A percentile compares a stretch with the other conserved stretches of the same genome.
phyloP scores from a whole-genome alignment of 768 basidiomycete species.

The Sistotremastrum niveocremeum region DNA sequence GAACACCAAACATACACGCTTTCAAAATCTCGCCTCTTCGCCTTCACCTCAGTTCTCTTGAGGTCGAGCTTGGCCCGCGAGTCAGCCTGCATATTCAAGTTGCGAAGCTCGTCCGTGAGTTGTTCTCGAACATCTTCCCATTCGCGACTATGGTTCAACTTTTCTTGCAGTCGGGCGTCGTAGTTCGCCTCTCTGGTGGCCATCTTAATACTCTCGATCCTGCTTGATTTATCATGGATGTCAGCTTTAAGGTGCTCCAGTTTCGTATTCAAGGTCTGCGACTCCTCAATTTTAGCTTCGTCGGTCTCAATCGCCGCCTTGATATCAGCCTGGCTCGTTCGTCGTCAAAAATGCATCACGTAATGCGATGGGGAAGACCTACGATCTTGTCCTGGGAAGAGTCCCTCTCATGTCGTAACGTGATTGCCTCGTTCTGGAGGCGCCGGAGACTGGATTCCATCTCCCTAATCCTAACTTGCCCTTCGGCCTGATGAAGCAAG shows the following conservation, averaged over 20 bases:
- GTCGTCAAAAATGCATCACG: neutral
- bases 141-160: constrained; percentile 34
- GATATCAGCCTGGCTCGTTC: constrained; percentile 1
- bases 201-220: constrained; percentile 43
- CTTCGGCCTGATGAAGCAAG: too few relatives aligned
- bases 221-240: constrained; percentile 53
- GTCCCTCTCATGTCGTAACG: too few relatives aligned
- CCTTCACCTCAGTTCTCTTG: constrained; percentile 52
- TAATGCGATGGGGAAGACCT: neutral
- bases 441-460: constrained; percentile 37
- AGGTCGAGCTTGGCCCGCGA: constrained; percentile 66
- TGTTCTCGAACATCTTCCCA: constrained; percentile 60
- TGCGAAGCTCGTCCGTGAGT: constrained; percentile 56
- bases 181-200: constrained; percentile 49
- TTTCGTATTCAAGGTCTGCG: constrained; percentile 39
- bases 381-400: neutral
- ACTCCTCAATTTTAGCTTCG: constrained; percentile 43
- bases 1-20: constrained; percentile 40
- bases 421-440: constrained; percentile 27
- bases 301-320: constrained; percentile 30
- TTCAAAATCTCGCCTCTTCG: constrained; percentile 50
- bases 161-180: constrained; percentile 48
- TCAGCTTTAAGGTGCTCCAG: constrained; percentile 42
- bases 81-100: constrained; percentile 67
- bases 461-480: too few relatives aligned